Percentiles rank a stretch among this genome's conserved stretches.
Conservation (phyloP, 768 basidiomycete genomes). For the Dacryopinax spathularia region DNA sequence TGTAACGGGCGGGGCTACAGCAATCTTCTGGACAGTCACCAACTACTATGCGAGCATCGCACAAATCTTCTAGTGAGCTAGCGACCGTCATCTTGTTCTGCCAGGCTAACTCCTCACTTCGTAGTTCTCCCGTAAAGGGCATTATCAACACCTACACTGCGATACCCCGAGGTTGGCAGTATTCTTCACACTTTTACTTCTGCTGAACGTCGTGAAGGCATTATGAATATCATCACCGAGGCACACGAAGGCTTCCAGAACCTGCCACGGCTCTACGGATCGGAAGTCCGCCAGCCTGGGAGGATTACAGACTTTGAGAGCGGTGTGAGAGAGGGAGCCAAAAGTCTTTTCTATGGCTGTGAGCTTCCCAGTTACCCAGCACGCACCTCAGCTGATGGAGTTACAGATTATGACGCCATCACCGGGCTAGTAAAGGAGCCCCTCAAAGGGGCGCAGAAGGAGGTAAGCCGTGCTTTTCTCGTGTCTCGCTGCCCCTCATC, state of each 20-base stretch:
- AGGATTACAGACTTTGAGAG: conserved; percentile 32
- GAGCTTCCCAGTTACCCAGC: too few species aligned
- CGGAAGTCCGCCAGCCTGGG: conserved; percentile 28
- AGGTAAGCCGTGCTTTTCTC: conserved; percentile 16
- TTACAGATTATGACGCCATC: conserved; percentile 29
- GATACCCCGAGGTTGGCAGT: conserved; percentile 31
- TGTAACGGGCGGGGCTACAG: conserved; percentile 32
- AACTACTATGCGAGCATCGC: conserved; percentile 34
- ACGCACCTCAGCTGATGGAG: too few species aligned
- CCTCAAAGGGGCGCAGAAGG: conserved; percentile 26
- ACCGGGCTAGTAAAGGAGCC: conserved; percentile 30
- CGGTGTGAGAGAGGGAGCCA: conserved; percentile 37
- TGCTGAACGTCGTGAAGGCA: conserved; percentile 19
- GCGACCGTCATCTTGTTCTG: not conserved
- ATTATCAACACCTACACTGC: conserved; percentile 35
- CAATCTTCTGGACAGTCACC: conserved; percentile 39
- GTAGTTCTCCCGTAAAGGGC: conserved; percentile 31
- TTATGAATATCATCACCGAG: conserved; percentile 30
- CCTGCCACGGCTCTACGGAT: conserved; percentile 31
- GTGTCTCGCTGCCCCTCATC: not conserved
- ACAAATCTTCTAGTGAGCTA: conserved; percentile 33
- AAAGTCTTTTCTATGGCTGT: conserved; percentile 14
- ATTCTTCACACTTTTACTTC: not conserved
- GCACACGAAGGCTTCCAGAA: conserved; percentile 37
- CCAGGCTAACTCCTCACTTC: not conserved